phyloP scores from a whole-genome alignment of 2,329 filamentous ascomycete species.

The Ophiostoma quercus region DNA sequence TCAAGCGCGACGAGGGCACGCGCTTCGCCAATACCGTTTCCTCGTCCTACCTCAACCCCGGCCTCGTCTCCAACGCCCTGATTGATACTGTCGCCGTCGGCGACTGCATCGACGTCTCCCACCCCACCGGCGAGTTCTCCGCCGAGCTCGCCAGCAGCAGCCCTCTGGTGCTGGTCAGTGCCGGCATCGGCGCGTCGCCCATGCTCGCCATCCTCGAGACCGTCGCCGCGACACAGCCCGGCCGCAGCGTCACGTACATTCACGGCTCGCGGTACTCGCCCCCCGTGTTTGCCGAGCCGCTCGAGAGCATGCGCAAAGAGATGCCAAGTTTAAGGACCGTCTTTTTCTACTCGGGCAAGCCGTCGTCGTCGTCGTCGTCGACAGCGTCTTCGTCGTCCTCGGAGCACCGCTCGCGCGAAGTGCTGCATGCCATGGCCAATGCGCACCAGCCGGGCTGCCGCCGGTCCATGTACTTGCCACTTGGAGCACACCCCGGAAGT shows the following conservation, averaged over 20 bases:
- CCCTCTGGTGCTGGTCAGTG: slow-evolving; percentile 57
- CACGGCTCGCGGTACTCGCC: slow-evolving; percentile 50
- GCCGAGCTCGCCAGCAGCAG: slow-evolving; percentile 31
- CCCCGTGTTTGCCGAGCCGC: slow-evolving; percentile 50
- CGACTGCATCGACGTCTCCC: slow-evolving; percentile 59
- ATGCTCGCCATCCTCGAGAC: slow-evolving; percentile 57
- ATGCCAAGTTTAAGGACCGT: slow-evolving; percentile 39
- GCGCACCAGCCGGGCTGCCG: neutral
- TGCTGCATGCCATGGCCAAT: slow-evolving; percentile 21
- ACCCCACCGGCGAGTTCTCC: slow-evolving; percentile 59
- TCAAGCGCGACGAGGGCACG: slow-evolving; percentile 61
- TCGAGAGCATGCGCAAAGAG: slow-evolving; percentile 41
- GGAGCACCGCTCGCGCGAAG: slow-evolving; percentile 2
- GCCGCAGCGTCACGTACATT: slow-evolving; percentile 53
- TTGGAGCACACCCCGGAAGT: slow-evolving; percentile 10
- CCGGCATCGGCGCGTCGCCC: slow-evolving; percentile 56
- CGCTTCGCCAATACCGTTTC: slow-evolving; percentile 41
- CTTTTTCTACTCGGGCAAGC: slow-evolving; percentile 45
- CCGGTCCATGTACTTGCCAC: slow-evolving; percentile 2
- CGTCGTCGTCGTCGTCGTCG: neutral
- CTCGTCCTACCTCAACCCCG: slow-evolving; percentile 48
- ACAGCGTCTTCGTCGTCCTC: slow-evolving; percentile 18
- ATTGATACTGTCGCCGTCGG: slow-evolving; percentile 58
- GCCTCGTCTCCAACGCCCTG: slow-evolving; percentile 64
- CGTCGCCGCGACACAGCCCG: slow-evolving; percentile 41